phyloP scores from a whole-genome alignment of 345 rosid species.

The Isatis tinctoria region DNA sequence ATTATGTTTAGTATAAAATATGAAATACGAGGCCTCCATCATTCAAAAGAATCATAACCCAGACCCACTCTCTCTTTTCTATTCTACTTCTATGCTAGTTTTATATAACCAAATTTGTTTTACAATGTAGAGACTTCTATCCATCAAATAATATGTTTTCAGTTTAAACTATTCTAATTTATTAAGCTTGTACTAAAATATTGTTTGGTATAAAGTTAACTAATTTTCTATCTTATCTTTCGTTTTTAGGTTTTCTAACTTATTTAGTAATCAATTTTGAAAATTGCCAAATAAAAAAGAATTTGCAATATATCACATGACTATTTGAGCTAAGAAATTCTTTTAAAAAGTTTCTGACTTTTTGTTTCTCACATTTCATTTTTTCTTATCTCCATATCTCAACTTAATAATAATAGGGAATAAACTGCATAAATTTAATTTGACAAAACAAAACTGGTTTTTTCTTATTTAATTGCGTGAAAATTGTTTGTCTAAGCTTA shows the following conservation, averaged over 20 bases:
- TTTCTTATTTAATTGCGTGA: not conserved
- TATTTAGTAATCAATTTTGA: not conserved
- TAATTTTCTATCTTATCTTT: not conserved
- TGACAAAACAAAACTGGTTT: not conserved
- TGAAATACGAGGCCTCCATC: conserved; percentile 20
- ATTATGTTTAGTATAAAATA: conserved; percentile 4
- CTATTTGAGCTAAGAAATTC: not conserved
- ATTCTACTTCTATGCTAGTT: not conserved
- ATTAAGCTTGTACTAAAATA: not conserved
- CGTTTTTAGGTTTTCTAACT: not conserved
- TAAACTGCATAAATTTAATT: not conserved
- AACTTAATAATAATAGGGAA: not conserved
- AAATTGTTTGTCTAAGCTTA: not conserved
- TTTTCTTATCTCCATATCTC: not conserved
- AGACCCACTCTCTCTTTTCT: not conserved
- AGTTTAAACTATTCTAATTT: not conserved
- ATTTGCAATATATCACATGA: not conserved
- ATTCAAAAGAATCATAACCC: not conserved
- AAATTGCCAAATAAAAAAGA: too few species aligned
- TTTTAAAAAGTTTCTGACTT: not conserved
- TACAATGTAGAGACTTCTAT: not conserved
- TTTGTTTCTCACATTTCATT: not conserved
- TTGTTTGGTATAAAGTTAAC: not conserved
- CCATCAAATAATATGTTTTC: not conserved
- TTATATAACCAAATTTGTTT: not conserved